These are phyloP conservation scores for Leptographium procerum DNA, from an alignment of 2,329 filamentous ascomycete genomes.

Conservation along the genomic window DNA sequence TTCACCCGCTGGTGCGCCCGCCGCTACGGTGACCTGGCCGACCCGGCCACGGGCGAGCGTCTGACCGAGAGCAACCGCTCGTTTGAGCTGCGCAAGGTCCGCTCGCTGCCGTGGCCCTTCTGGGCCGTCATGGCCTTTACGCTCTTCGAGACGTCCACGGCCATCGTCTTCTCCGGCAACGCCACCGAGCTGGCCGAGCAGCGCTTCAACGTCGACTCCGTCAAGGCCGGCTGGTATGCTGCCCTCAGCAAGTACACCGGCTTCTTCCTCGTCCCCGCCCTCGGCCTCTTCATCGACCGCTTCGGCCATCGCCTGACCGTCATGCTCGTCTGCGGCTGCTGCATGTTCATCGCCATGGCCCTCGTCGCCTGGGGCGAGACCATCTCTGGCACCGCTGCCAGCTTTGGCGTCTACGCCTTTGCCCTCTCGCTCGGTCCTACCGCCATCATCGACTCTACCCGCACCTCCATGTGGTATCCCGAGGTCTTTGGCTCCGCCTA, in stretches of 20 bases:
- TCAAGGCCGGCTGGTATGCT: slow-evolving; percentile 50
- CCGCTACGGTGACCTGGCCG: slow-evolving; percentile 32
- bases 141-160: slow-evolving; percentile 46
- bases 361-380: slow-evolving; percentile 40
- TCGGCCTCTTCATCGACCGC: slow-evolving; percentile 29
- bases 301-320: slow-evolving; percentile 27
- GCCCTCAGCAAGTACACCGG: slow-evolving; percentile 41
- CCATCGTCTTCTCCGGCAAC: slow-evolving; percentile 42
- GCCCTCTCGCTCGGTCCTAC: slow-evolving; percentile 44
- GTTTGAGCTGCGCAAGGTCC: slow-evolving; percentile 42
- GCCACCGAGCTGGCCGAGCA: slow-evolving; percentile 50
- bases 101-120: slow-evolving; percentile 47
- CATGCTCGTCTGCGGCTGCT: slow-evolving; percentile 31
- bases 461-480: slow-evolving; percentile 37
- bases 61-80: slow-evolving; percentile 49
- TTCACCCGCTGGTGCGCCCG: slow-evolving; percentile 37
- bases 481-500: slow-evolving; percentile 49
- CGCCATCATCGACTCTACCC: slow-evolving; percentile 47
- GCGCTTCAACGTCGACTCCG: slow-evolving; percentile 40
- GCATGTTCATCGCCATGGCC: slow-evolving; percentile 41
- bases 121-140: slow-evolving; percentile 45
- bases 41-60: slow-evolving; percentile 46
- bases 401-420: slow-evolving; percentile 49
- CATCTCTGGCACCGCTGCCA: slow-evolving; percentile 40
- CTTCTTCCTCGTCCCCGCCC: slow-evolving; percentile 45